A percentile compares a stretch with the other conserved stretches of the same genome.
Conservation (phyloP, 2,329 filamentous ascomycete species). For the Cladobotryum protrusum region DNA sequence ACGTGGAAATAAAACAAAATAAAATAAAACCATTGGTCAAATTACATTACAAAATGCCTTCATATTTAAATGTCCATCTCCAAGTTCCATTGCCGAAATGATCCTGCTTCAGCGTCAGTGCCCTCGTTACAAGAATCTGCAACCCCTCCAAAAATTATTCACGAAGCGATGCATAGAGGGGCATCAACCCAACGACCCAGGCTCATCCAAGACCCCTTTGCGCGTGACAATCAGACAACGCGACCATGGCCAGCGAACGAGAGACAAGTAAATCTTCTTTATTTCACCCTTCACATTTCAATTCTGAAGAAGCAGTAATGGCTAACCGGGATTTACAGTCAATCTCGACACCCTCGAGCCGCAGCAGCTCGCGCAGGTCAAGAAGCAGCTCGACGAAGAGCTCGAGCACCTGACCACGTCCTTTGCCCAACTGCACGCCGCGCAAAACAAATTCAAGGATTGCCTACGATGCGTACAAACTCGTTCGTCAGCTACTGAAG, state of each 20-base stretch:
- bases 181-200: slow-evolving; percentile 9
- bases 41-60: not conserved
- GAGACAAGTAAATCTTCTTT: slow-evolving; percentile 23
- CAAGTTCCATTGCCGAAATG: not conserved
- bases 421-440: slow-evolving; percentile 81
- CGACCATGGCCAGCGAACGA: slow-evolving; percentile 28
- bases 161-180: slow-evolving; percentile 22
- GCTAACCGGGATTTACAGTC: slow-evolving; percentile 31
- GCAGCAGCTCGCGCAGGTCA: slow-evolving; percentile 82
- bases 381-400: slow-evolving; percentile 94
- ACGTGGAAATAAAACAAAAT: not conserved
- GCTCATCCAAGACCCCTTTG: slow-evolving; percentile 4
- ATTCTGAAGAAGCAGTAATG: not conserved
- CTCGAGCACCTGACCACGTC: slow-evolving; percentile 89
- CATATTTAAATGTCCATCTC: not conserved
- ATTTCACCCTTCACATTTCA: not conserved
- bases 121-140: slow-evolving; percentile 26
- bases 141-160: slow-evolving; percentile 28
- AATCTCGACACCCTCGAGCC: slow-evolving; percentile 69
- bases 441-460: slow-evolving; percentile 87
- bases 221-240: not conserved
- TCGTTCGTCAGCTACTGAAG: slow-evolving; percentile 25
- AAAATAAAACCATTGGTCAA: not conserved
- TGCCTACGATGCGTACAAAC: slow-evolving; percentile 71
- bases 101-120: not conserved